These are phyloP conservation scores for Arachnomyces sp. DNA, from an alignment of 2,329 filamentous ascomycete species.

Conservation along the genomic window DNA sequence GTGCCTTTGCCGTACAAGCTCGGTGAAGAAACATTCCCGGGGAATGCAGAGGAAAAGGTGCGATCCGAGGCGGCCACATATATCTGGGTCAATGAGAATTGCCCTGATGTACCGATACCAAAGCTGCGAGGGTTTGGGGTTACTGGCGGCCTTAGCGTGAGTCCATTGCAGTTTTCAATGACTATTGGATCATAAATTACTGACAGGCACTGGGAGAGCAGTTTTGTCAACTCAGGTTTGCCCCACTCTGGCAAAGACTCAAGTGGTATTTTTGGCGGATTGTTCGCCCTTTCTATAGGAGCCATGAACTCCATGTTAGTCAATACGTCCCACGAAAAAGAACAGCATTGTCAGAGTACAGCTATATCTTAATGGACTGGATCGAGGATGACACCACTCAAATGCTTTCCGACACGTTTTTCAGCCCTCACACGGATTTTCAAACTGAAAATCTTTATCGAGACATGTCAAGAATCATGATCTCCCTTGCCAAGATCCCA, in stretches of 20 bases:
- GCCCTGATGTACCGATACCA: constrained; percentile 11
- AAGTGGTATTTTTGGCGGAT: constrained; percentile 7
- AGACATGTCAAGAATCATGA: constrained; percentile 11
- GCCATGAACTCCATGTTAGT: not conserved
- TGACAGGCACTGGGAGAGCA: constrained; percentile 3
- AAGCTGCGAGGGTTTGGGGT: constrained; percentile 9
- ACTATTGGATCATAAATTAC: not conserved
- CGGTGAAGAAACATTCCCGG: constrained; percentile 4
- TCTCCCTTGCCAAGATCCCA: constrained; percentile 10
- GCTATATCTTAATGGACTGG: constrained; percentile 11
- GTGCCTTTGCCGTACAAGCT: constrained; percentile 10
- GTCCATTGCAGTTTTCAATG: constrained; percentile 1
- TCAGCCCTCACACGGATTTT: constrained; percentile 7
- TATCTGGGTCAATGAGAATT: constrained; percentile 9
- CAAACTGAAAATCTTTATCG: constrained; percentile 14
- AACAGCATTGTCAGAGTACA: constrained; percentile 2
- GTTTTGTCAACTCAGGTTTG: constrained; percentile 7
- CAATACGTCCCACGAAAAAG: constrained; percentile 8
- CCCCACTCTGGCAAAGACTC: constrained; percentile 8
- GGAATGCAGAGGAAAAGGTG: constrained; percentile 12
- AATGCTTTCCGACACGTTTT: constrained; percentile 6
- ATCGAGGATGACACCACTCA: constrained; percentile 4
- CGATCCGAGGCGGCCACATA: constrained; percentile 13
- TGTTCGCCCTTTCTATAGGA: not conserved
- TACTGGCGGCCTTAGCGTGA: constrained; percentile 5